Evolutionary conservation across 805 yeast genomes (phyloP), one percentile per base, ranked within the genome.

Genomic region (Candida boidinii): DNA sequence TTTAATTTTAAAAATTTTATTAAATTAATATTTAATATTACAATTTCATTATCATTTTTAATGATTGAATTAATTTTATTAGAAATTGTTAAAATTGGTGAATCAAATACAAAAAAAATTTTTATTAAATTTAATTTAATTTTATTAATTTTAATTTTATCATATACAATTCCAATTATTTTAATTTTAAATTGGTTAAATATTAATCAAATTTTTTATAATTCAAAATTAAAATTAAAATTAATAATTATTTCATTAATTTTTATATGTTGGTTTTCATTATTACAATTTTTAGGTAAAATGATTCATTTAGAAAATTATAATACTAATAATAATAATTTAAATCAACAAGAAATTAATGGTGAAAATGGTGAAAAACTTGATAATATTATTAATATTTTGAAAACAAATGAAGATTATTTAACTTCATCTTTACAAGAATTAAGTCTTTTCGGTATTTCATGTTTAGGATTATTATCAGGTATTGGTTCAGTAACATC

Each of bases 401-500:
- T 26, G 21, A n/a, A n/a, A n/a, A n/a, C n/a, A n/a, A n/a, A n/a
- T n/a, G n/a, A n/a, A n/a, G n/a, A n/a, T n/a, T n/a, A n/a, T n/a
- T 30, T 36, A 14, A 49, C 53, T 14, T 66, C 70, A 33, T n/a
- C n/a, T n/a, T 55, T 71, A 28, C 65, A 62, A 39, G 68, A 70
- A 42, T 44, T 72, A 20, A 59, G 68, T 4, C 46, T 71, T 28
- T 54, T 67, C 18, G 79, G 79, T 0, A 64, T 72, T 20, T 56
- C 70, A n/a, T 60, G 67, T 31, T 57, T 72, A 33, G 70, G 75
- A 1, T 40, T 67, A 1, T 50, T 72, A 14, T 69, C 73, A 9
- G 78, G 78, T 2, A 59, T 71, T 27, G 78, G 76, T 1, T 65
- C 72, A 6, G 51, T 66, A 11, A 61, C 72, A 26, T 67, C 73